phyloP scores from a whole-genome alignment of 495 filamentous ascomycete genomes.

The Cryomyces minteri region DNA sequence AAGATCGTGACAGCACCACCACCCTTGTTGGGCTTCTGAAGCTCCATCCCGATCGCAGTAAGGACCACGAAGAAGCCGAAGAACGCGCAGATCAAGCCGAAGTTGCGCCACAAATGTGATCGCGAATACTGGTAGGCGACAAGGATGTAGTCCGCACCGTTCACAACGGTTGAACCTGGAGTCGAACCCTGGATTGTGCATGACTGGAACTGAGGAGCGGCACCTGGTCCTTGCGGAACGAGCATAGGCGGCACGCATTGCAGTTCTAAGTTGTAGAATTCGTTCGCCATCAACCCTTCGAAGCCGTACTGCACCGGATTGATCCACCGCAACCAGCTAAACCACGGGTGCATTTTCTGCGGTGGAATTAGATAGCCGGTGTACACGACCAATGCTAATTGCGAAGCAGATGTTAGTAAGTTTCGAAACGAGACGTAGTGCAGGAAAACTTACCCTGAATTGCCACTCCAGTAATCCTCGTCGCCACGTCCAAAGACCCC shows the following conservation, averaged over 20 bases:
- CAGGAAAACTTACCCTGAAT: constrained; percentile 15
- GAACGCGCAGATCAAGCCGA: constrained; percentile 50
- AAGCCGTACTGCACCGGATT: constrained; percentile 65
- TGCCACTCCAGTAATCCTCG: constrained; percentile 41
- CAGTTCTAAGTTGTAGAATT: constrained; percentile 38
- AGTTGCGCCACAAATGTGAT: constrained; percentile 49
- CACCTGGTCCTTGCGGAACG: constrained; percentile 37
- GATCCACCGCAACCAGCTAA: constrained; percentile 59
- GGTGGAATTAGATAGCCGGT: constrained; percentile 66
- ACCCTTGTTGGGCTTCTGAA: constrained; percentile 52
- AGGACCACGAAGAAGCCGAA: constrained; percentile 38
- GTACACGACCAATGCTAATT: constrained; percentile 48
- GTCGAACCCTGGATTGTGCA: constrained; percentile 37
- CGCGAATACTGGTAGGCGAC: constrained; percentile 36
- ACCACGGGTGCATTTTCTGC: constrained; percentile 60
- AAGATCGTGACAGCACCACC: constrained; percentile 54
- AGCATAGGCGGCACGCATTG: constrained; percentile 28
- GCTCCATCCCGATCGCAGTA: constrained; percentile 46
- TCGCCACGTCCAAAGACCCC: constrained; percentile 44
- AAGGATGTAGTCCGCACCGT: constrained; percentile 32
- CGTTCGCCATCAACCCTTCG: constrained; percentile 26
- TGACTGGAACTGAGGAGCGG: constrained; percentile 33
- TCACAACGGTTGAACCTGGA: constrained; percentile 28
- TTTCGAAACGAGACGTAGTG: no score
- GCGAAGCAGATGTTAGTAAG: background rate